phyloP scores from a whole-genome alignment of 2,329 filamentous ascomycete species.

The Calonectria naviculata region DNA sequence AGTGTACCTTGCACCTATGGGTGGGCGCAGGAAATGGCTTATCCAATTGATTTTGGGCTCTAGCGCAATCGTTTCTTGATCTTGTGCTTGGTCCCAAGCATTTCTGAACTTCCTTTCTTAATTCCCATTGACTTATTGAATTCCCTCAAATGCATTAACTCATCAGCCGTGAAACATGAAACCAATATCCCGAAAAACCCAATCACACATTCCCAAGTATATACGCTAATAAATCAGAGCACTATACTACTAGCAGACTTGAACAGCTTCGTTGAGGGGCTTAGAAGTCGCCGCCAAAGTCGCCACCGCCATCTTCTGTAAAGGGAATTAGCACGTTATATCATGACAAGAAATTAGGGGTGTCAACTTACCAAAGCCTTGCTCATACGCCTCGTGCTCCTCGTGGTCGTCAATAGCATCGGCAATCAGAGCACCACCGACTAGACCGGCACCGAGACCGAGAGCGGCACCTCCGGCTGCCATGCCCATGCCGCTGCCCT shows the following conservation, averaged over 20 bases:
- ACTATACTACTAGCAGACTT: not conserved
- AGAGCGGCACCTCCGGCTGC: conserved; percentile 79
- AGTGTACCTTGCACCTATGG: not conserved
- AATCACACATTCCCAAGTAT: conserved; percentile 14
- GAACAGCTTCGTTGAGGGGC: not conserved
- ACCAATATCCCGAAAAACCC: not conserved
- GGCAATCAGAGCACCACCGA: conserved; percentile 80
- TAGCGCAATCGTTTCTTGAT: not conserved
- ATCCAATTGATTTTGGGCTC: conserved; percentile 7
- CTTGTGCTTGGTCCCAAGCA: not conserved
- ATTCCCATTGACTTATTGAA: not conserved
- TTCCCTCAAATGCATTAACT: not conserved
- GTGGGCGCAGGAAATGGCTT: not conserved
- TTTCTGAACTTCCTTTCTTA: not conserved
- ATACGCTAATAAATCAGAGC: conserved; percentile 9
- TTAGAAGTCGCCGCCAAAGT: conserved; percentile 38
- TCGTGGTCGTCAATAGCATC: conserved; percentile 73
- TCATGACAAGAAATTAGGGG: not conserved
- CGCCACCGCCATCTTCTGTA: conserved; percentile 46
- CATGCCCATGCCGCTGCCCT: conserved; percentile 68
- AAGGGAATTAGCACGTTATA: conserved; percentile 26
- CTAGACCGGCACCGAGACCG: conserved; percentile 82
- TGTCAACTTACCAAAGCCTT: conserved; percentile 53
- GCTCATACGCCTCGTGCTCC: conserved; percentile 62
- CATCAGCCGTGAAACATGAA: conserved; percentile 18